A percentile compares a stretch with the other conserved stretches of the same genome.
phyloP scores from a whole-genome alignment of 2,329 filamentous ascomycete species.

The Nemania diffusa region DNA sequence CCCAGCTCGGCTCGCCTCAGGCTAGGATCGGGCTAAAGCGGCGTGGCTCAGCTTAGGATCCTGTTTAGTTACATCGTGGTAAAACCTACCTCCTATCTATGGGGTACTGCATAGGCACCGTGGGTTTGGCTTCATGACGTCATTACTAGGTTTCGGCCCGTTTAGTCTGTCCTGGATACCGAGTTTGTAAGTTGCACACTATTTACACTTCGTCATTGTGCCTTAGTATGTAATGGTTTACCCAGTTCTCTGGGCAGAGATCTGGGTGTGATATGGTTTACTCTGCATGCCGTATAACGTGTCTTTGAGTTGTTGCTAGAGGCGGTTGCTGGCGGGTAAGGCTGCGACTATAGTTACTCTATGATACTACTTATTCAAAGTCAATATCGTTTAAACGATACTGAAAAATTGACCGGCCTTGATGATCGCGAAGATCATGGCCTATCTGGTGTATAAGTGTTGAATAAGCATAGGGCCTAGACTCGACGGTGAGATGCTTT shows the following conservation, averaged over 20 bases:
- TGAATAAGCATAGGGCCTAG: neutral
- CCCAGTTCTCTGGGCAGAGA: neutral
- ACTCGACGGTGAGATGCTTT: neutral
- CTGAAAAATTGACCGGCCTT: neutral
- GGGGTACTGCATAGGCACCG: too few species aligned
- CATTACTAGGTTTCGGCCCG: neutral
- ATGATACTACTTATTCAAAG: neutral
- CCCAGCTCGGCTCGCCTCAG: neutral
- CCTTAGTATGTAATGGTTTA: neutral
- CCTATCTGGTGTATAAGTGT: neutral
- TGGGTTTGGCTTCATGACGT: neutral
- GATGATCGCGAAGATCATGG: conserved; percentile 15
- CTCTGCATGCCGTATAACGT: neutral
- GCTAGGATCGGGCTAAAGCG: conserved; percentile 6
- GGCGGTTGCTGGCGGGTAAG: neutral
- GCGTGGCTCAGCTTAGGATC: conserved; percentile 3
- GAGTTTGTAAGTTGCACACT: neutral
- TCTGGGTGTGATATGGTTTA: neutral
- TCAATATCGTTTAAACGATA: conserved; percentile 4
- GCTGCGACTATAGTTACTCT: neutral
- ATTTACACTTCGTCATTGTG: conserved; percentile 4
- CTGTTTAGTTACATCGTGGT: conserved; percentile 6
- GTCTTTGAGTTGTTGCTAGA: neutral
- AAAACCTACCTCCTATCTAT: conserved; percentile 2
- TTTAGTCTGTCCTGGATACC: neutral